Evolutionary conservation across 2,329 filamentous ascomycete species (phyloP).

Genomic region (Cladorrhinum sp.): DNA sequence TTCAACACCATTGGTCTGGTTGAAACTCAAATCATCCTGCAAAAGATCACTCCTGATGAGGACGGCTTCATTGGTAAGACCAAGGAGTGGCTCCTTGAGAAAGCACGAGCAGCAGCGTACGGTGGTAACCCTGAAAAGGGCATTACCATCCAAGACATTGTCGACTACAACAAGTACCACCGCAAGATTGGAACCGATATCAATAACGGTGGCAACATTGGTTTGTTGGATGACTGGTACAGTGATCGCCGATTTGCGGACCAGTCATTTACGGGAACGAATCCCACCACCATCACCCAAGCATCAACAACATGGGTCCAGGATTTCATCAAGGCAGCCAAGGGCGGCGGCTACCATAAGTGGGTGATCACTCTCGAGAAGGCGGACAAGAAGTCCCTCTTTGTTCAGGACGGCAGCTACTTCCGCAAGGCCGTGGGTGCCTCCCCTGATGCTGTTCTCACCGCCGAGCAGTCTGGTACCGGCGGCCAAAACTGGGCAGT

Average conservation of each 20-base stretch:
- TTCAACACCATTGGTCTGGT: constrained; percentile 34
- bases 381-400: constrained; percentile 34
- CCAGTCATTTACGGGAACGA: constrained; percentile 43
- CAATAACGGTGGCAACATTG: constrained; percentile 33
- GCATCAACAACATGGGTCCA: constrained; percentile 33
- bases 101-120: constrained; percentile 27
- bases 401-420: constrained; percentile 44
- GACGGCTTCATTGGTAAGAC: constrained; percentile 33
- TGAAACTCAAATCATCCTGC: constrained; percentile 32
- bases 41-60: constrained; percentile 33
- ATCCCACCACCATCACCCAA: constrained; percentile 45
- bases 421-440: constrained; percentile 38
- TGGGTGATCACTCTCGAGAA: constrained; percentile 32
- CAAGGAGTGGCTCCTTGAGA: constrained; percentile 31
- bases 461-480: constrained; percentile 30
- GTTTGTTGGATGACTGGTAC: constrained; percentile 40
- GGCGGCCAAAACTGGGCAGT: constrained; percentile 36
- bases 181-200: constrained; percentile 37
- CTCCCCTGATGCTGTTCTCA: constrained; percentile 28
- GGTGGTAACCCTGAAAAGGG: constrained; percentile 31
- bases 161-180: constrained; percentile 36
- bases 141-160: constrained; percentile 32
- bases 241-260: constrained; percentile 44
- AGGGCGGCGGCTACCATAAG: constrained; percentile 32
- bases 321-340: constrained; percentile 37